Evolutionary conservation across 179 eudicot genomes (phyloP).

Genomic region (Amaranthus tricolor): DNA sequence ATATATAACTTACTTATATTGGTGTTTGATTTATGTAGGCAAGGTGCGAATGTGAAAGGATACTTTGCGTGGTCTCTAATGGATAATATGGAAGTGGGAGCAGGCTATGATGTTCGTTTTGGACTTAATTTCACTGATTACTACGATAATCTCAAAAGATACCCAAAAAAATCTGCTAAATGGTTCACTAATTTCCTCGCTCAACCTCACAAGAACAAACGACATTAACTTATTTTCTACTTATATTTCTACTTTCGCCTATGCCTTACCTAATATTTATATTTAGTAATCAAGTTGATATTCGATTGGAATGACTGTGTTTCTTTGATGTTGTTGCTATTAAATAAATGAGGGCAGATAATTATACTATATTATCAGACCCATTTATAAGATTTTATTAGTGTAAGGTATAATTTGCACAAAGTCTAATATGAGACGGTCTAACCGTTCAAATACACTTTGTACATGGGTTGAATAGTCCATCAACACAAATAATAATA

Average conservation of each 20-base stretch:
- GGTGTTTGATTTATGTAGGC: neutral
- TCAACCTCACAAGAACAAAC: neutral
- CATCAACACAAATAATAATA: no score
- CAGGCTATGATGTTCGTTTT: conserved; percentile 16
- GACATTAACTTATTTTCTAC: neutral
- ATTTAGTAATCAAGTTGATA: no score
- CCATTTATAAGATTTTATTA: no score
- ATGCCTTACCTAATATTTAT: neutral
- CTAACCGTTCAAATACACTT: no score
- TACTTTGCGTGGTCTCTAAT: conserved; percentile 11
- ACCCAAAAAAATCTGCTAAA: conserved; percentile 11
- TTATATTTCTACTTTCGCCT: neutral
- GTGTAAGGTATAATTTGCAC: no score
- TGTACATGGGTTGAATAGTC: no score
- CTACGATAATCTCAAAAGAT: conserved; percentile 3
- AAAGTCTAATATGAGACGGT: no score
- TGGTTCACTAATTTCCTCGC: neutral
- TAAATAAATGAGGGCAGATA: no score
- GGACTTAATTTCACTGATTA: conserved; percentile 12
- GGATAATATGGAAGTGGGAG: conserved; percentile 26
- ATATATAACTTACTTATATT: no score
- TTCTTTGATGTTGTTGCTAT: no score
- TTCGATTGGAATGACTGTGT: no score
- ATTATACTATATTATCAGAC: no score
- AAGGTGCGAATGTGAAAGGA: conserved; percentile 16